Percentiles rank a stretch among this genome's conserved stretches.
Evolutionary conservation across 345 rosid species (phyloP).

Genomic region (Eucalyptus brandiana): DNA sequence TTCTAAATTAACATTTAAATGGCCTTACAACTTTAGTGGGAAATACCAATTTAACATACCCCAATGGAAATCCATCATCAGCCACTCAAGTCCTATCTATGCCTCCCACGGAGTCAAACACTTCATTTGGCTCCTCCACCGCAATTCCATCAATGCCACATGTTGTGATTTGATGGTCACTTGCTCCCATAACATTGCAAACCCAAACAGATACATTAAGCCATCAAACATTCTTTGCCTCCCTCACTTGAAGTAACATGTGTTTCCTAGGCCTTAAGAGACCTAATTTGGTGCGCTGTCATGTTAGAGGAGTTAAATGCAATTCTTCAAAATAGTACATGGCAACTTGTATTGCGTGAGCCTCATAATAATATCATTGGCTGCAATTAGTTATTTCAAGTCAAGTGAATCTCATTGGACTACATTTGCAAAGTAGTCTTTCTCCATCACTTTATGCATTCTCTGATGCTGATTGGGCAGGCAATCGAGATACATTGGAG

Average conservation of each 20-base stretch:
- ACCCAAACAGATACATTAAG: too few species aligned
- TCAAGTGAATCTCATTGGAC: too few species aligned
- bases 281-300: background rate
- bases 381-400: too few species aligned
- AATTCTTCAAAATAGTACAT: background rate
- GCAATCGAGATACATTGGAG: too few species aligned
- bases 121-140: background rate
- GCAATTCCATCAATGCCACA: background rate
- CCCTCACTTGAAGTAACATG: too few species aligned
- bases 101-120: background rate
- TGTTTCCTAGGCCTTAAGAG: background rate
- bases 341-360: background rate
- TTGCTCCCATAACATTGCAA: background rate
- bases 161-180: background rate
- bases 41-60: background rate
- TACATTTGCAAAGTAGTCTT: too few species aligned
- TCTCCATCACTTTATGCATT: too few species aligned
- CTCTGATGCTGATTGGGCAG: too few species aligned
- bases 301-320: background rate
- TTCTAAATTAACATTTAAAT: background rate
- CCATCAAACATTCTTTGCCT: too few species aligned
- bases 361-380: too few species aligned
- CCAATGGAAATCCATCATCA: background rate
- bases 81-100: background rate
- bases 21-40: background rate